Evolutionary conservation across 805 yeast species (phyloP), one percentile per base, ranked within the genome.

Genomic region (Jamesozyma jinghongensis): DNA sequence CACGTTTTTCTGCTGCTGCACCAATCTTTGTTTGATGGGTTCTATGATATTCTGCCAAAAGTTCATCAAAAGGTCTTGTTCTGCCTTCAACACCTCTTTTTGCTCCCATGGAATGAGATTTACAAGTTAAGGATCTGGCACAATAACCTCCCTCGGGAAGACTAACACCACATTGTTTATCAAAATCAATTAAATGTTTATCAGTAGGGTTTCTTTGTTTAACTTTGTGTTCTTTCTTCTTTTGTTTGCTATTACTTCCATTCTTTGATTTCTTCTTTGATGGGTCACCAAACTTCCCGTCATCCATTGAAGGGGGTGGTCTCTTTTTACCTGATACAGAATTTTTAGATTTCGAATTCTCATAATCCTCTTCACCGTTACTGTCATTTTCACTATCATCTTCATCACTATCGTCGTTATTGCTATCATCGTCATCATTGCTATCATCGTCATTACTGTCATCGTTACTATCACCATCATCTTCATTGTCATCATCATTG

Each of bases 31-130:
- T 90, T 62, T 92, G 97, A 58, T 90, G 90, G 52, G 85, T 77
- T 52, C 87, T 79, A 65, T 92, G 98, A 57, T 90, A 88, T 14
- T 86, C 88, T 17, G 88, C 86, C 41, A 92, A 68, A 40, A 92
- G 67, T 22, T 77, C 79, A 60, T 92, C 98, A 63, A 87, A 92
- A 0, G 96, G 87, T 6, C 92, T 88, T 28, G 94, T 79, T 52
- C 98, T 73, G 10, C 98, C 98, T 14, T 77, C 79, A 17, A 92
- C 98, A 1, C 95, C 88, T 52, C 98, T 75, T 55, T 92, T 92
- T 20, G 97, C 95, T 27, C 97, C 97, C 96, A 92, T 88, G 1
- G 97, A 85, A 63, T 92, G 98, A 0, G 97, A 87, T 59, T 92
- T 92, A 71, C 98, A 92, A 0, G 98, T 92, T 45, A 92, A 69